These are phyloP conservation scores for Lachnellula arida DNA, from an alignment of 2,329 filamentous ascomycete species.

Conservation along the genomic window DNA sequence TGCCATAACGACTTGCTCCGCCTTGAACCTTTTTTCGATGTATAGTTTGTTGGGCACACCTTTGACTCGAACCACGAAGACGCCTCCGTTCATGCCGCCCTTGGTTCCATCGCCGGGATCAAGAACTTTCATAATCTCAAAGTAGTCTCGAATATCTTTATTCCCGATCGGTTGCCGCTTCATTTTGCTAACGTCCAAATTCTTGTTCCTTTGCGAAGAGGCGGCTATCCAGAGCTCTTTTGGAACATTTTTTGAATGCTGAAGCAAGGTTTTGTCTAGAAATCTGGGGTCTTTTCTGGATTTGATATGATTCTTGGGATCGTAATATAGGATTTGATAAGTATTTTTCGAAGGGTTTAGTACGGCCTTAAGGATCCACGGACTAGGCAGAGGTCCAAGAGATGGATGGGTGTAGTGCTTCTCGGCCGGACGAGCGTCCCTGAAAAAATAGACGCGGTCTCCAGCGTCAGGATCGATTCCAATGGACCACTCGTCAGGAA, in stretches of 20 bases:
- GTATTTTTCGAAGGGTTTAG: neutral
- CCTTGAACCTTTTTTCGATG: slow-evolving; percentile 21
- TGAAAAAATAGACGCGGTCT: slow-evolving; percentile 8
- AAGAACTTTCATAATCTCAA: slow-evolving; percentile 22
- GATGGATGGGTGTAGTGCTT: slow-evolving; percentile 11
- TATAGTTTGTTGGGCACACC: slow-evolving; percentile 3
- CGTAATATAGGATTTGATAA: slow-evolving; percentile 12
- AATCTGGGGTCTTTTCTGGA: slow-evolving; percentile 7
- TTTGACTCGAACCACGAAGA: slow-evolving; percentile 9
- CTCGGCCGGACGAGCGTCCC: neutral
- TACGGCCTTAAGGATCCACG: slow-evolving; percentile 14
- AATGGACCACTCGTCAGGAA: slow-evolving; percentile 12
- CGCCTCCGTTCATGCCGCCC: slow-evolving; percentile 27
- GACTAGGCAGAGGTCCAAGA: slow-evolving; percentile 15
- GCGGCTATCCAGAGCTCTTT: slow-evolving; percentile 1
- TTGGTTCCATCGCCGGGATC: slow-evolving; percentile 19
- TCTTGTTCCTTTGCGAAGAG: slow-evolving; percentile 1
- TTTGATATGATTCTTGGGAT: slow-evolving; percentile 2
- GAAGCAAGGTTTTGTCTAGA: neutral
- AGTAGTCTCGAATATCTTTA: slow-evolving; percentile 14
- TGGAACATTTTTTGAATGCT: neutral
- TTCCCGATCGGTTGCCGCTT: slow-evolving; percentile 5
- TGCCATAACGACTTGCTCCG: neutral
- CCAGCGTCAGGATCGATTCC: slow-evolving; percentile 1
- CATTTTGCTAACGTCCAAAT: neutral